Conservation (phyloP, 2,329 filamentous ascomycete genomes). For the Thielaviopsis populi region DNA sequence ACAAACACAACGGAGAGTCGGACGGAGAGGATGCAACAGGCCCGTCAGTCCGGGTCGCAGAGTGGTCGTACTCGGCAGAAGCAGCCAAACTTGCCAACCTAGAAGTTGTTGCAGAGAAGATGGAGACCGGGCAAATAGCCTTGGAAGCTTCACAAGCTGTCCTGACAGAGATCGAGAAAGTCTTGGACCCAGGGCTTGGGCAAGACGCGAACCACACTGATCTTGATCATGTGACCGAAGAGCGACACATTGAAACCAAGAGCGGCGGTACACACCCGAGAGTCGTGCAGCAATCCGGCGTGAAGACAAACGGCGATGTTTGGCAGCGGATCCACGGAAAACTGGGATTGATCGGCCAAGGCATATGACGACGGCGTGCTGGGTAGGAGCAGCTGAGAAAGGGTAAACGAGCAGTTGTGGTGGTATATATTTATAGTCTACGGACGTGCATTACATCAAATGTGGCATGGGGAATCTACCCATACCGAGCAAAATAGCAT, state of each 20-base stretch:
- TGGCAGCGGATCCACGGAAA: constrained; percentile 40
- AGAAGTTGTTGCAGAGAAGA: constrained; percentile 42
- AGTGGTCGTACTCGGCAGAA: constrained; percentile 46
- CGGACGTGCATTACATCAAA: neutral
- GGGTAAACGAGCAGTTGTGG: neutral
- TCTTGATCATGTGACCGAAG: neutral
- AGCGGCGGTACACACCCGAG: constrained; percentile 18
- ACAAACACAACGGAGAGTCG: constrained; percentile 20
- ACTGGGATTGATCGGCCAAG: constrained; percentile 35
- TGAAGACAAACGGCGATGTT: constrained; percentile 26
- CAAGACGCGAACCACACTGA: constrained; percentile 19
- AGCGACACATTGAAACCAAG: constrained; percentile 8
- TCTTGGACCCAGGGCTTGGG: constrained; percentile 29
- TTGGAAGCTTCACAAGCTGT: constrained; percentile 37
- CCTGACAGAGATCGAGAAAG: constrained; percentile 34
- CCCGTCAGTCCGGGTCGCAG: constrained; percentile 30
- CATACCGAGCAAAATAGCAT: neutral
- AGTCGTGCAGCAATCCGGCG: neutral
- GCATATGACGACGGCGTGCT: constrained; percentile 17
- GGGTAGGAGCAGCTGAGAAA: neutral
- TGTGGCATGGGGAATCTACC: neutral
- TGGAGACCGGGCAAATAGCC: constrained; percentile 43
- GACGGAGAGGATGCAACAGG: constrained; percentile 19
- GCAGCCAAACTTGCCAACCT: constrained; percentile 44
- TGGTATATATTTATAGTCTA: neutral